Evolutionary conservation across 805 yeast genomes (phyloP).

Genomic region (Starmerella bombicola): DNA sequence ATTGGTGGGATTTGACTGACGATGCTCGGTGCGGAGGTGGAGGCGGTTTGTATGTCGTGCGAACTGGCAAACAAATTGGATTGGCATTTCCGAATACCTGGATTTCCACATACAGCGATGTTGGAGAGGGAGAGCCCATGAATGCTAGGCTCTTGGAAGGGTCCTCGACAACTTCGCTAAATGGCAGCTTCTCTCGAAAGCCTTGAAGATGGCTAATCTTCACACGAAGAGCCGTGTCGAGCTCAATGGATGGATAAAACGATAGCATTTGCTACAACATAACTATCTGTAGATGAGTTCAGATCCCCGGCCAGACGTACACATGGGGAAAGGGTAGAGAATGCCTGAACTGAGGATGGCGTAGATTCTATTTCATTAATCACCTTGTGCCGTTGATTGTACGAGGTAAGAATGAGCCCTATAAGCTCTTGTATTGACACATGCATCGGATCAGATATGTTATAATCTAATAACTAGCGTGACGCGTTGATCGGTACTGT

Average conservation of each 20-base stretch:
- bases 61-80: slow-evolving; percentile 39
- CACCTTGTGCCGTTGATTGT: no score
- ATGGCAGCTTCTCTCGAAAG: slow-evolving; percentile 31
- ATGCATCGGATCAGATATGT: no score
- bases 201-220: slow-evolving; percentile 42
- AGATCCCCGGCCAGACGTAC: no score
- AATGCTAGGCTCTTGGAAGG: slow-evolving; percentile 35
- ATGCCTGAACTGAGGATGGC: no score
- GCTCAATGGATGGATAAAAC: slow-evolving; percentile 46
- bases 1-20: slow-evolving; percentile 31
- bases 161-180: slow-evolving; percentile 37
- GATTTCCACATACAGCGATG: slow-evolving; percentile 32
- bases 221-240: slow-evolving; percentile 38
- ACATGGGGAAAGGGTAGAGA: no score
- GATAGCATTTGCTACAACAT: slow-evolving; percentile 26
- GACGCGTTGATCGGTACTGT: no score
- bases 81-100: slow-evolving; percentile 36
- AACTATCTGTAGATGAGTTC: neutral
- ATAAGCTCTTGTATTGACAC: no score
- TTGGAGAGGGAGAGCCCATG: slow-evolving; percentile 19
- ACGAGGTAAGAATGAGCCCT: no score
- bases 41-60: slow-evolving; percentile 37
- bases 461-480: no score
- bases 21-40: slow-evolving; percentile 21
- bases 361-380: no score